Base-by-base conservation (phyloP, 2,329 filamentous ascomycete species). In the Penicillium sclerotiorum region DNA sequence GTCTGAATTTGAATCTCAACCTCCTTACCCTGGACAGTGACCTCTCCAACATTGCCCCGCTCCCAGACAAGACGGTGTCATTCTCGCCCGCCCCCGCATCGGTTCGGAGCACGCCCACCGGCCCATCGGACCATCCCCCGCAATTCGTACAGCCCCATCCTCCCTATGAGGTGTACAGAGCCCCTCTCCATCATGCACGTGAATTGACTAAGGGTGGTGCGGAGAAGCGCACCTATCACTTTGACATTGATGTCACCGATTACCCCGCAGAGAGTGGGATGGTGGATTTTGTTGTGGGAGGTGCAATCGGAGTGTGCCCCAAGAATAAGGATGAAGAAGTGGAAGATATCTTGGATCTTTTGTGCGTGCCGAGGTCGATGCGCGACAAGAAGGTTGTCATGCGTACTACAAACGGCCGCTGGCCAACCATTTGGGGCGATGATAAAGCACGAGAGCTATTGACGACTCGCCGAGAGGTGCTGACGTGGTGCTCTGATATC, bases 401-500 rank as follows among this genome's bases (percentile, higher is more conserved):
- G 60, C 86, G 85, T 69, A 97, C 94, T 0, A 84, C 81, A 28
- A 83, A 80, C 53, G 93, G 93, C 27, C 83, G 94, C 42, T 99
- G 93, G 93, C 94, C 94, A 4, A 99, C 94, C 0, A 95, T 99
- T 42, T 99, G 94, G 94, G 94, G 93, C 35, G 90, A 95, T 2
- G 93, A 97, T 17, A 75, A 89, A 70, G 74, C 92, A 6, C 84
- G 94, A 49, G 87, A 94, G 67, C 78, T 99, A n/a, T 78, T 92
- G 48, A 96, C 93, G 3, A 97, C 92, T 0, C 85, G 93, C 40
- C 83, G 93, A 42, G 93, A 95, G 68, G 78, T 99, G n/a, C 78
- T 99, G 47, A 95, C 88, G 8, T 99, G 94, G 94, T 96, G 92
- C 68, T 86, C 88, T 21, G 94, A 99, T 69, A 84, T 97, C 55